These are phyloP conservation scores for Flaveria bidentis DNA, from an alignment of 129 eudicot genomes.

Conservation along the genomic window DNA sequence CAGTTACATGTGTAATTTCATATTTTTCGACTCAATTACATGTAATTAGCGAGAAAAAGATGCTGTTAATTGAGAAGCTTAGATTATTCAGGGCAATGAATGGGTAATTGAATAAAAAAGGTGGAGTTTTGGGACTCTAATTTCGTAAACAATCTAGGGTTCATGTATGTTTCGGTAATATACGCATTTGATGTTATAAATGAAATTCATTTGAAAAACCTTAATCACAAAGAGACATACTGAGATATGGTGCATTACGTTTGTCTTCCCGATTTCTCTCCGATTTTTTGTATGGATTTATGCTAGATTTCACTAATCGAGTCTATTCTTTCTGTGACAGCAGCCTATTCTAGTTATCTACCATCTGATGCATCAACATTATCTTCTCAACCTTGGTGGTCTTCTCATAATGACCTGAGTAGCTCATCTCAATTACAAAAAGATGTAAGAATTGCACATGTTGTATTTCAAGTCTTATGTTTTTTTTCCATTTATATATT, in stretches of 20 bases:
- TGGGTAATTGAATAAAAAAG: too few species aligned
- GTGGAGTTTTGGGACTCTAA: neutral
- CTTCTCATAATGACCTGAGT: conserved; percentile 40
- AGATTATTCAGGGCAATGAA: too few species aligned
- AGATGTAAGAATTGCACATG: conserved; percentile 50
- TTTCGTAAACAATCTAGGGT: neutral
- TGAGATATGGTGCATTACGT: neutral
- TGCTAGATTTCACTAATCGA: neutral
- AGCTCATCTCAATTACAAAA: conserved; percentile 45
- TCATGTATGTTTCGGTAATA: conserved; percentile 11
- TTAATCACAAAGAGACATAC: neutral
- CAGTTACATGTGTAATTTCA: neutral
- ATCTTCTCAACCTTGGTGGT: conserved; percentile 34
- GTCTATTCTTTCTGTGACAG: conserved; percentile 31
- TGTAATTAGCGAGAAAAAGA: too few species aligned
- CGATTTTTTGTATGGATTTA: neutral
- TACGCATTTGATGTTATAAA: neutral
- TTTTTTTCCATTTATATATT: conserved; percentile 12
- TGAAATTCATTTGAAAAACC: neutral
- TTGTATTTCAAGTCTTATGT: neutral
- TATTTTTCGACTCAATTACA: neutral
- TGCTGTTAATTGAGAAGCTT: too few species aligned
- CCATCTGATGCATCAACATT: conserved; percentile 48
- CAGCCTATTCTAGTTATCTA: conserved; percentile 45
- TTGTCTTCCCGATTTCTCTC: neutral